Percentiles rank a stretch among this genome's conserved stretches.
These are phyloP conservation scores for Pelargonium fulgidum DNA, from an alignment of 441 rosid species.

Conservation along the genomic window DNA sequence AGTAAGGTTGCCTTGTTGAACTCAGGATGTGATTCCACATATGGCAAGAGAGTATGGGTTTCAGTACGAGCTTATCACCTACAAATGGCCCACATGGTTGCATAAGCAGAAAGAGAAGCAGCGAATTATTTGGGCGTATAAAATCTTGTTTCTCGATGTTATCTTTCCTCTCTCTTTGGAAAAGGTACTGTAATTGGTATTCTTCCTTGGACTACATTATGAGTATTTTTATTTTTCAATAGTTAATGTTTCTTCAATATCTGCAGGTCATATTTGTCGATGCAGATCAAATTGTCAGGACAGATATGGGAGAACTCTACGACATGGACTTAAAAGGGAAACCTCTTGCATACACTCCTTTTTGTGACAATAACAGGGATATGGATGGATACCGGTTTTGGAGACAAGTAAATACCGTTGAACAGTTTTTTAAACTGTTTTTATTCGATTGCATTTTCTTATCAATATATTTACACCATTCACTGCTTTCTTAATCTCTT, in stretches of 20 bases:
- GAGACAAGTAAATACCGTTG: conserved; percentile 61
- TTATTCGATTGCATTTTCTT: background rate
- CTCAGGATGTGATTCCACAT: conserved; percentile 88
- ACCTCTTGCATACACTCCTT: conserved; percentile 97
- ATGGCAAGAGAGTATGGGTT: conserved; percentile 93
- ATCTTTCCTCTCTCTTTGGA: conserved; percentile 95
- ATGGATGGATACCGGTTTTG: conserved; percentile 99
- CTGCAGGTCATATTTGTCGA: conserved; percentile 96
- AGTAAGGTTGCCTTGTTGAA: background rate
- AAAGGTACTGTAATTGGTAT: conserved; percentile 43
- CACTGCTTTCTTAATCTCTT: background rate
- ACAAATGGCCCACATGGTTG: conserved; percentile 98
- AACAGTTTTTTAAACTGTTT: background rate
- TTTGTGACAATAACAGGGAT: conserved; percentile 93
- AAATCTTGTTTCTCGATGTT: conserved; percentile 94
- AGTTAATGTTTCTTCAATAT: background rate
- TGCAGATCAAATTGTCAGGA: conserved; percentile 91
- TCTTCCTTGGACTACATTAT: conserved; percentile 31
- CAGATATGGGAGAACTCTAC: conserved; percentile 97
- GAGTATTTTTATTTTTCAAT: conserved; percentile 42
- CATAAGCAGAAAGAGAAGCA: conserved; percentile 99
- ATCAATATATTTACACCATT: too few species aligned
- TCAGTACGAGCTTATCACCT: conserved; percentile 84
- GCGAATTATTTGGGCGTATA: conserved; percentile 96
- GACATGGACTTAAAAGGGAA: conserved; percentile 97